These are phyloP conservation scores for Hygrocybe punicea DNA, from an alignment of 768 basidiomycete species.

Conservation along the genomic window DNA sequence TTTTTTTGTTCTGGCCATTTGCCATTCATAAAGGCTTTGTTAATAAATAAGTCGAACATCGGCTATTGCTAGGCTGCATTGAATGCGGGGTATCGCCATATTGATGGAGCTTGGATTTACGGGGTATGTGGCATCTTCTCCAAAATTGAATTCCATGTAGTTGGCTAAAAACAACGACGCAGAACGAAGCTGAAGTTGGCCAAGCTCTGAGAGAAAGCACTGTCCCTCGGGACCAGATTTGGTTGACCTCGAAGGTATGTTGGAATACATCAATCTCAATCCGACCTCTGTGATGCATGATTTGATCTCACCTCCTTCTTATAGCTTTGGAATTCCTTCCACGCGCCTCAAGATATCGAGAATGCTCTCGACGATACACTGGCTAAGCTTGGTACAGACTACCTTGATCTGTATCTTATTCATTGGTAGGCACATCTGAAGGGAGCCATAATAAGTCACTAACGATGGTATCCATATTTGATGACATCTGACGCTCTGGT, in stretches of 20 bases:
- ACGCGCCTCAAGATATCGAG: conserved; percentile 71
- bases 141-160: too few species aligned
- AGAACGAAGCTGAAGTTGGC: conserved; percentile 73
- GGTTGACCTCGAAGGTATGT: conserved; percentile 59
- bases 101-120: conserved; percentile 74
- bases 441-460: too few species aligned
- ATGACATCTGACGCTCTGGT: background rate
- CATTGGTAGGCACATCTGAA: conserved; percentile 53
- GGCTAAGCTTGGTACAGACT: conserved; percentile 56
- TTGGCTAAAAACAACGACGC: background rate
- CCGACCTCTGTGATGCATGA: background rate
- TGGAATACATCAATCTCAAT: background rate
- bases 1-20: background rate
- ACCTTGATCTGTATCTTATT: conserved; percentile 78
- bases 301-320: background rate
- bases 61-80: conserved; percentile 46
- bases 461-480: background rate
- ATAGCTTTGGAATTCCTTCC: conserved; percentile 77
- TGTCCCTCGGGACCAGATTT: conserved; percentile 60
- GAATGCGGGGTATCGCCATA: conserved; percentile 62
- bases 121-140: conserved; percentile 35
- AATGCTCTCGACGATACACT: conserved; percentile 64
- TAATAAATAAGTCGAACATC: too few species aligned
- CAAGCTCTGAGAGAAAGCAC: conserved; percentile 55
- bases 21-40: too few species aligned